Base-by-base conservation (phyloP, 345 rosid species). In the Salix purpurea region DNA sequence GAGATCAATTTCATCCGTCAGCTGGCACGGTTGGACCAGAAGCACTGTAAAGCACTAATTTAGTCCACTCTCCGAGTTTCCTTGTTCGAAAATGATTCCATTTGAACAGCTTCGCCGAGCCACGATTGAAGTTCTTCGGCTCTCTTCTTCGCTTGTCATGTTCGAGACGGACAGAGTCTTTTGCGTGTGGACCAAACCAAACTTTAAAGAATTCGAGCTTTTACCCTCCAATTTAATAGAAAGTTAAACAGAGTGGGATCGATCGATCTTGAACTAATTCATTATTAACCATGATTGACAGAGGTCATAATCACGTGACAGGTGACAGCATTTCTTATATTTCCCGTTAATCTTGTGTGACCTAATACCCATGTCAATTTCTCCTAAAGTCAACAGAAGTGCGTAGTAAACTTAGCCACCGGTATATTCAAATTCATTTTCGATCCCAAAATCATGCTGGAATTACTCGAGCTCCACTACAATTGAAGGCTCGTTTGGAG, bases 201-300 rank as follows among this genome's bases (percentile, higher is more conserved):
- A 4, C 28, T 52, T 18, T 52, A 52, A 52, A 52, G 58, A 52
- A 19, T 18, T 19, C 8, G 62, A 58, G 10, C 23, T 23, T n/a
- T 58, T 58, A 58, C 64, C 64, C 64, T n/a, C 64, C 64, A 23
- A 58, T 58, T 10, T 4, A 58, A 58, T 58, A 58, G 14, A 58
- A n/a, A 10, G 64, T 5, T 23, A n/a, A 58, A 23, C 23, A 18
- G 10, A 23, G 12, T 13, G 64, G 3, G 26, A 23, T n/a, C 0
- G 46, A 12, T 19, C 36, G 24, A 54, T 3, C 28, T 23, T 58
- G 1, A 56, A 56, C 62, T 56, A 42, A 42, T 42, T 14, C 21
- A 70, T 70, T 28, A 50, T 70, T 70, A 28, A 44, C 18, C 73
- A 24, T 70, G 34, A 70, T 50, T 50, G 44, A 50, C 19, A 70